phyloP scores from a whole-genome alignment of 176 grass and related monocot species.

The Ensete glaucum region DNA sequence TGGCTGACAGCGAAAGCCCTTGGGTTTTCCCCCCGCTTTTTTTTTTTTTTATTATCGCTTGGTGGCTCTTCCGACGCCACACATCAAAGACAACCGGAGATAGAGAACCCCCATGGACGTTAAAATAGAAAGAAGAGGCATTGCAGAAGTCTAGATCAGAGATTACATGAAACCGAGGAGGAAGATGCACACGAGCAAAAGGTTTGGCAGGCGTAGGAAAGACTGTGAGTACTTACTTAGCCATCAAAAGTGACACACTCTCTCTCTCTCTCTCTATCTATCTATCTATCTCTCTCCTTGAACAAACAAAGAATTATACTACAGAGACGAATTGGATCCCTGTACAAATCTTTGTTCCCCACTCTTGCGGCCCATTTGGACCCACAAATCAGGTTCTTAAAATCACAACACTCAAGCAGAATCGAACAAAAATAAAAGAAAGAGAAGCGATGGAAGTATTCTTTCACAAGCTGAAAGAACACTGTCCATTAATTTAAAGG shows the following conservation, averaged over 20 bases:
- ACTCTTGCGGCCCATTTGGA: neutral
- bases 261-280: too few species aligned
- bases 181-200: too few species aligned
- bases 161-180: too few species aligned
- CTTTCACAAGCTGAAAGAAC: neutral
- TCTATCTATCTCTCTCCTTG: neutral
- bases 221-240: too few species aligned
- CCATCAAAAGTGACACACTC: too few species aligned
- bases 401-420: neutral
- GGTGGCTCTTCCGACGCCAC: neutral
- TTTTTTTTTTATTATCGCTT: neutral
- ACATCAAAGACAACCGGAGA: neutral
- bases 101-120: neutral
- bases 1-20: neutral
- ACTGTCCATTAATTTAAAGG: neutral
- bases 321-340: slow-evolving; percentile 3
- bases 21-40: too few species aligned
- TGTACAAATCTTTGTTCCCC: slow-evolving; percentile 7
- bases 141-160: neutral
- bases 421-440: neutral
- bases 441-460: neutral
- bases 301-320: slow-evolving; percentile 11
- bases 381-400: neutral
- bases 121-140: neutral
- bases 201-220: too few species aligned